Conservation (phyloP, 257 asterid species). For the Nicotiana undulata region DNA sequence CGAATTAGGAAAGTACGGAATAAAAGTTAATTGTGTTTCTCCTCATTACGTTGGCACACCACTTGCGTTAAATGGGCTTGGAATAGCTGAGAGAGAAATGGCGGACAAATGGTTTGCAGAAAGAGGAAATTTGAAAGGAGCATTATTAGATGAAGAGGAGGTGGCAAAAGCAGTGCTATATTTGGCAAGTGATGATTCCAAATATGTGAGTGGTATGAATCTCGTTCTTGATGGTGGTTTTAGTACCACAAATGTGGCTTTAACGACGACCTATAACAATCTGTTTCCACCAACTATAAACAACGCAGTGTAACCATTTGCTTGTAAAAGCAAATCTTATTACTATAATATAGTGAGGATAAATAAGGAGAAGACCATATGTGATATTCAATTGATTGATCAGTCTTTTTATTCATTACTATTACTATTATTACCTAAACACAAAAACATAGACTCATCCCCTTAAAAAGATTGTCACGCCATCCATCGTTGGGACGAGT, state of each 20-base stretch:
- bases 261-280: neutral
- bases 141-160: neutral
- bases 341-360: no score
- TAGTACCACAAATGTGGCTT: neutral
- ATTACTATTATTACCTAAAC: no score
- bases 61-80: neutral
- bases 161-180: neutral
- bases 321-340: neutral
- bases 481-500: no score
- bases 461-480: no score
- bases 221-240: neutral
- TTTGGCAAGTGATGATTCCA: neutral
- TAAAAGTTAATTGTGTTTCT: neutral
- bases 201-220: neutral
- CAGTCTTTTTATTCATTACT: no score
- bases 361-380: no score
- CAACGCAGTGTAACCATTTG: no score
- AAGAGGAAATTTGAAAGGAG: neutral
- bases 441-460: no score
- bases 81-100: neutral
- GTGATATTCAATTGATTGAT: no score
- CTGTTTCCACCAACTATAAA: neutral
- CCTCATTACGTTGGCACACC: neutral
- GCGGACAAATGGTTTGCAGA: neutral
- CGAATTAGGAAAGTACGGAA: neutral